Evolutionary conservation across 2,329 filamentous ascomycete genomes (phyloP).

Genomic region (Ustilaginoidea virens): DNA sequence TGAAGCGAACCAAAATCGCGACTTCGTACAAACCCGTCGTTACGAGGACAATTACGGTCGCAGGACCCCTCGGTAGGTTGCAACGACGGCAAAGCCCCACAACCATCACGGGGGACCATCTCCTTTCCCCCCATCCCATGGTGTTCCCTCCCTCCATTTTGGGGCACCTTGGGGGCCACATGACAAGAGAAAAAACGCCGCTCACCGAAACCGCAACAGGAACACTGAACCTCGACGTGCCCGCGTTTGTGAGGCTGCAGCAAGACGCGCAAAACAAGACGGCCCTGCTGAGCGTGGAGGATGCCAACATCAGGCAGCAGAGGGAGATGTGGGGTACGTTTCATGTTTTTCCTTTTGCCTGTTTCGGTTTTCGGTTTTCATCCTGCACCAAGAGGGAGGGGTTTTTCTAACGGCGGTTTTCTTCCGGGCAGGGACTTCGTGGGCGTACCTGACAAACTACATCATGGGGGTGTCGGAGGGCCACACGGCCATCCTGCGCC

Average conservation of each 20-base stretch:
- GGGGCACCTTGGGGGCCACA: no score
- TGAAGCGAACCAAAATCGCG: constrained; percentile 33
- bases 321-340: constrained; percentile 85
- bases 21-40: constrained; percentile 46
- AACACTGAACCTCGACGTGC: constrained; percentile 62
- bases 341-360: neutral
- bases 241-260: constrained; percentile 58
- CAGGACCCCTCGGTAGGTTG: constrained; percentile 60
- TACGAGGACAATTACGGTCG: constrained; percentile 55
- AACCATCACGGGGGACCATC: no score
- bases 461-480: constrained; percentile 92
- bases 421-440: constrained; percentile 54
- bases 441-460: constrained; percentile 79
- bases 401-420: neutral
- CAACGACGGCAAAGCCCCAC: neutral
- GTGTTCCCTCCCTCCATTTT: no score
- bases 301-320: constrained; percentile 56
- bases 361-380: neutral
- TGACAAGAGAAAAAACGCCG: no score
- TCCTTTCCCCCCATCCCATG: no score
- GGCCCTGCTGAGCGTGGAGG: constrained; percentile 52
- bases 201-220: no score
- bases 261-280: constrained; percentile 49
- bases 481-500: constrained; percentile 79
- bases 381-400: neutral